Base-by-base conservation (phyloP, 306 rosid species). In the Corylus heterophylla region DNA sequence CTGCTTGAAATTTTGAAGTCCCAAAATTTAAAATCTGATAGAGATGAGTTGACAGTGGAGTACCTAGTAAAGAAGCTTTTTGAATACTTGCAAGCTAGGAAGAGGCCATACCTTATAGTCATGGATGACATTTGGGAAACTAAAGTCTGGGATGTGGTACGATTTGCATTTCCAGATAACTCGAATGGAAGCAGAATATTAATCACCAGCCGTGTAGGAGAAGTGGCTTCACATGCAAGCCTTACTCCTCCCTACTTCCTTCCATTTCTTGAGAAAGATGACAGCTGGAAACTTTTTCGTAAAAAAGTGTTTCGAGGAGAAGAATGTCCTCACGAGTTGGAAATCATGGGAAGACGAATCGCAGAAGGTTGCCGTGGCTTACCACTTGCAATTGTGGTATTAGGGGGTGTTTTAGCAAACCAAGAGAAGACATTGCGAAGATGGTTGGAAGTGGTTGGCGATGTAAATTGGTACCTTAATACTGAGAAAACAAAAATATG, bases 241-340 rank as follows among this genome's bases (percentile, higher is more conserved):
- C 9, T 4, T 5, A 25, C 5, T 18, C 3, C 52, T 76, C 87
- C 84, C n/a, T 31, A 75, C 25, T 0, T 20, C 0, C 79, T 84
- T 76, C 42, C 73, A 80, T 29, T 29, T 29, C 31, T 29, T 29
- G 31, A 29, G 1, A 29, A 29, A 29, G 31, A 29, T 29, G 31
- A 29, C 18, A 84, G 87, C 10, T 84, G 87, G 84, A 78, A 79
- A 14, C 67, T 79, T 5, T 83, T 83, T 7, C 62, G 17, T 69
- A 68, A 44, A 31, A 71, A 51, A 22, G 73, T 64, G 0, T 76
- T 72, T 2, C 14, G 31, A 2, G 31, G 31, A 29, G 31, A 29
- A 29, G 31, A 29, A 29, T 29, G 31, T 29, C 31, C 31, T 29
- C 31, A 29, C 1, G 31, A 29, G 31, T 2, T 29, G 31, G 31